Percentiles rank a stretch among this genome's conserved stretches.
Conservation (phyloP, 805 yeast genomes). For the Lipomyces starkeyi region DNA sequence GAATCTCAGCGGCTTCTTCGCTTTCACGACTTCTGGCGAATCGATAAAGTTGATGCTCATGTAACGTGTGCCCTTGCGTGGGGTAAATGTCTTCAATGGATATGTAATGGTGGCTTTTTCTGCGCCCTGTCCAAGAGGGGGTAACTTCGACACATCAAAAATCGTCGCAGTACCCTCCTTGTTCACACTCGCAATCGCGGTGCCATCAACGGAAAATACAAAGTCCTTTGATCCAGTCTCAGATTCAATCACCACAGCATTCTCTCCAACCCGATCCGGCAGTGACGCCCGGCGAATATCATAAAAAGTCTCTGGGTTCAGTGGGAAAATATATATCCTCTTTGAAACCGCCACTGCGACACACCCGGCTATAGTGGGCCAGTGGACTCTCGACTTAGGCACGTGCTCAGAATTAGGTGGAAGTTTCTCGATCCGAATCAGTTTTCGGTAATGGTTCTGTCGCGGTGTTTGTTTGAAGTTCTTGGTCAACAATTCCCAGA, state of each 20-base stretch:
- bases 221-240: slow-evolving; percentile 27
- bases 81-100: slow-evolving; percentile 21
- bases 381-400: slow-evolving; percentile 32
- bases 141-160: slow-evolving; percentile 26
- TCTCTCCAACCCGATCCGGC: slow-evolving; percentile 18
- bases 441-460: slow-evolving; percentile 32
- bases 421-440: slow-evolving; percentile 34
- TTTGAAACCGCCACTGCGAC: slow-evolving; percentile 30
- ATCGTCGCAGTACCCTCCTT: slow-evolving; percentile 23
- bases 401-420: slow-evolving; percentile 36
- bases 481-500: slow-evolving; percentile 34
- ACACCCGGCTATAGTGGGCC: slow-evolving; percentile 29
- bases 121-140: slow-evolving; percentile 26
- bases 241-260: slow-evolving; percentile 26
- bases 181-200: slow-evolving; percentile 21
- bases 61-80: slow-evolving; percentile 29
- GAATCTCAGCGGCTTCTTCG: slow-evolving; percentile 31
- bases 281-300: slow-evolving; percentile 30
- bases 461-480: slow-evolving; percentile 22
- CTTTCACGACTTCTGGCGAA: slow-evolving; percentile 20
- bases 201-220: slow-evolving; percentile 32
- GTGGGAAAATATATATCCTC: slow-evolving; percentile 28
- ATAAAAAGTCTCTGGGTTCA: slow-evolving; percentile 21
- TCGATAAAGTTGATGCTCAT: slow-evolving; percentile 28
- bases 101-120: slow-evolving; percentile 26